Percentiles rank a stretch among this genome's conserved stretches.
These are phyloP conservation scores for Aspergillus brunneoviolaceus DNA, from an alignment of 2,329 filamentous ascomycete genomes.

Conservation along the genomic window DNA sequence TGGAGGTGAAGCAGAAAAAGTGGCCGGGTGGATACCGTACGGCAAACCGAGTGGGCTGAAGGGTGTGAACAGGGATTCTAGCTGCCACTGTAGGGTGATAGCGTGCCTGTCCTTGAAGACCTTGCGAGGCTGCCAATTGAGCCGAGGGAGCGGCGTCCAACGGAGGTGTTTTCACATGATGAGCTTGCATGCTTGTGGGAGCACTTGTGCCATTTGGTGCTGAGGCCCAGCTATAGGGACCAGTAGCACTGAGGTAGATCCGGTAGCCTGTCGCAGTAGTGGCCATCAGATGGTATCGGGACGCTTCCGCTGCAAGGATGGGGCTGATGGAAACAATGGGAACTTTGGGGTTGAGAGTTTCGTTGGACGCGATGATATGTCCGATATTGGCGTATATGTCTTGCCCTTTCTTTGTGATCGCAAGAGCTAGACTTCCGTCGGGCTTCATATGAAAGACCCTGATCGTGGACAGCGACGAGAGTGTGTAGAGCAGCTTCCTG, in stretches of 20 bases:
- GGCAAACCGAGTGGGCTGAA: constrained; percentile 43
- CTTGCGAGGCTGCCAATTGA: constrained; percentile 23
- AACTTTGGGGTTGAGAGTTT: constrained; percentile 68
- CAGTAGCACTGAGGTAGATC: constrained; percentile 87
- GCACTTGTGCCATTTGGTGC: constrained; percentile 63
- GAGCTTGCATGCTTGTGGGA: constrained; percentile 95
- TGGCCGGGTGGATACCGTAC: constrained; percentile 77
- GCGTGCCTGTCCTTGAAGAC: constrained; percentile 26
- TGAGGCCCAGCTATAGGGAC: constrained; percentile 58
- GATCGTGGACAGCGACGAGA: constrained; percentile 85
- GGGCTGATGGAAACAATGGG: constrained; percentile 81
- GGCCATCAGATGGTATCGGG: constrained; percentile 83
- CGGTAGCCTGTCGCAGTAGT: constrained; percentile 87
- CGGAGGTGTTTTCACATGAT: constrained; percentile 93
- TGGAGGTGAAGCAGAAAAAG: constrained; percentile 79
- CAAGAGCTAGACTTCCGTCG: constrained; percentile 51
- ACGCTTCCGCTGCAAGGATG: constrained; percentile 78
- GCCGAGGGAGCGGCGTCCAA: constrained; percentile 29
- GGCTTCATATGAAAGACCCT: constrained; percentile 84
- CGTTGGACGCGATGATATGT: constrained; percentile 74
- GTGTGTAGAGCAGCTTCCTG: constrained; percentile 82
- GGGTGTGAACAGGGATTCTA: constrained; percentile 48
- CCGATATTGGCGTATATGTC: constrained; percentile 69
- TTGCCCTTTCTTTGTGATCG: constrained; percentile 55
- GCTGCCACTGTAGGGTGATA: constrained; percentile 46